Percentiles rank a stretch among this genome's conserved stretches.
phyloP scores from a whole-genome alignment of 495 filamentous ascomycete genomes.

The Sabuloglossum arenarium region DNA sequence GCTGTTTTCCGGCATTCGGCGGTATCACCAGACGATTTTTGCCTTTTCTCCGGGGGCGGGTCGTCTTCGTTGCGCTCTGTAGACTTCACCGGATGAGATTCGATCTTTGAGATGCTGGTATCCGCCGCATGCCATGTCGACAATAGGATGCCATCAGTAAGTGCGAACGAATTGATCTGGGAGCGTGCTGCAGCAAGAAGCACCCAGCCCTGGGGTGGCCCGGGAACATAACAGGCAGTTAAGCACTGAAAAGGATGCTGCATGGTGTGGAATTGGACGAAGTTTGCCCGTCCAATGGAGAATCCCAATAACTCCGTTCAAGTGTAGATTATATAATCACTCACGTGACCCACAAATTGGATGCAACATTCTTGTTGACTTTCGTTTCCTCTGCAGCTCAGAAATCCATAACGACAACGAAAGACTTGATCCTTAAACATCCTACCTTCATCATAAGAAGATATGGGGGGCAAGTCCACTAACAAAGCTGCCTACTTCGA shows the following conservation, averaged over 20 bases:
- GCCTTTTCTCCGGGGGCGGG: slow-evolving; percentile 4
- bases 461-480: slow-evolving; percentile 94
- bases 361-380: not conserved
- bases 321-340: not conserved
- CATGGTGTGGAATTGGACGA: slow-evolving; percentile 11
- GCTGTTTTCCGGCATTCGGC: slow-evolving; percentile 9
- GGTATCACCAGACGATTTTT: slow-evolving; percentile 1
- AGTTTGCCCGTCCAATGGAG: not conserved
- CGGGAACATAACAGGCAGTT: slow-evolving; percentile 21
- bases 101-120: not conserved
- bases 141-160: slow-evolving; percentile 21
- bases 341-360: not conserved
- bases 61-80: slow-evolving; percentile 7
- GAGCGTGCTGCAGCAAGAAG: slow-evolving; percentile 35
- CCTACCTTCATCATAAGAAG: slow-evolving; percentile 92
- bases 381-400: not conserved
- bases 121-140: slow-evolving; percentile 19
- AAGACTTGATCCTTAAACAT: slow-evolving; percentile 71
- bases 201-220: slow-evolving; percentile 16
- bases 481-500: slow-evolving; percentile 98
- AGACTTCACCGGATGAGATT: slow-evolving; percentile 11
- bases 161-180: slow-evolving; percentile 29
- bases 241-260: slow-evolving; percentile 33
- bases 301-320: not conserved
- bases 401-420: not conserved